Conservation (phyloP, 345 rosid genomes). For the Durio zibethinus region DNA sequence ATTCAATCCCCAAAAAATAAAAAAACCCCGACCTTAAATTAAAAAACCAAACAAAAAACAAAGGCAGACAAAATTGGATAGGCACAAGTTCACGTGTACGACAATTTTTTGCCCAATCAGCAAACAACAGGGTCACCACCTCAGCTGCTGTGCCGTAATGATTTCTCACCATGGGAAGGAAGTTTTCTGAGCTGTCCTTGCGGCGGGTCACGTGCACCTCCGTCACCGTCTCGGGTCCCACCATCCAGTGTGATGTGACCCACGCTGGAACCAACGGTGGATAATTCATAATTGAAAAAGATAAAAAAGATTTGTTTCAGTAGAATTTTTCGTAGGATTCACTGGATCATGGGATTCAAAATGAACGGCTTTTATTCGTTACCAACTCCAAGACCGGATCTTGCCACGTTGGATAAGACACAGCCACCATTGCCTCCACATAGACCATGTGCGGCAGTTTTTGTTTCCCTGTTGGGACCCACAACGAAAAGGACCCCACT, state of each 20-base stretch:
- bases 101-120: background rate
- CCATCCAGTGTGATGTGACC: background rate
- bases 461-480: conserved; percentile 2
- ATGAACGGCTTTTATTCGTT: conserved; percentile 16
- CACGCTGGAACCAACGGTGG: conserved; percentile 17
- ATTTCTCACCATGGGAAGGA: background rate
- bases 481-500: background rate
- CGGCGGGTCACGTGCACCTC: conserved; percentile 33
- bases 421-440: conserved; percentile 17
- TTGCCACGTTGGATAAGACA: conserved; percentile 17
- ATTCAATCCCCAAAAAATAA: background rate
- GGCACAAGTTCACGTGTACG: background rate
- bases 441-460: conserved; percentile 25
- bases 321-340: background rate
- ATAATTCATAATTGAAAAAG: background rate
- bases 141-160: conserved; percentile 1
- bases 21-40: background rate
- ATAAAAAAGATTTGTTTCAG: background rate
- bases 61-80: background rate
- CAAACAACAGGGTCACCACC: background rate
- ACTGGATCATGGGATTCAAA: background rate
- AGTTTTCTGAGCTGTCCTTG: conserved; percentile 22
- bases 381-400: conserved; percentile 14
- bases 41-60: background rate
- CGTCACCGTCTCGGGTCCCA: background rate